phyloP scores from a whole-genome alignment of 2,329 filamentous ascomycete genomes.

The Clonostachys chloroleuca region DNA sequence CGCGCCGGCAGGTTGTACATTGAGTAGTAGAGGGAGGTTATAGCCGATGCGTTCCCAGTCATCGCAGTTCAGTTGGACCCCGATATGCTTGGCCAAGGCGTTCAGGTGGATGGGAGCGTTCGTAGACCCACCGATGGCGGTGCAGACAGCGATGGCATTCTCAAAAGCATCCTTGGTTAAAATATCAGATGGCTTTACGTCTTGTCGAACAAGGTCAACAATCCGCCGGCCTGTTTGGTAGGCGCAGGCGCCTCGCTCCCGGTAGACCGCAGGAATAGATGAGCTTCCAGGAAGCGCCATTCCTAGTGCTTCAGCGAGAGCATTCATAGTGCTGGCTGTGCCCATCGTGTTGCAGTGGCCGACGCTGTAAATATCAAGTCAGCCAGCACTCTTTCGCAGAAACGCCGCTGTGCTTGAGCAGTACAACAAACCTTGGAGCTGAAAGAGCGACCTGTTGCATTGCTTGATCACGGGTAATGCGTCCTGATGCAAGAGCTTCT shows the following conservation, averaged over 20 bases:
- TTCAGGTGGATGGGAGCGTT: constrained; percentile 53
- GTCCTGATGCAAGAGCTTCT: constrained; percentile 37
- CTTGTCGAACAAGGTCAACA: constrained; percentile 41
- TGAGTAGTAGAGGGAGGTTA: constrained; percentile 44
- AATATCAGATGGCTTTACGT: constrained; percentile 47
- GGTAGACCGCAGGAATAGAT: constrained; percentile 45
- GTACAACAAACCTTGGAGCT: too few relatives aligned
- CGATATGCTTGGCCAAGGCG: constrained; percentile 49
- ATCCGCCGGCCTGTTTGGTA: constrained; percentile 43
- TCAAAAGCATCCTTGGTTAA: constrained; percentile 51
- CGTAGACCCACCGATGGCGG: constrained; percentile 50
- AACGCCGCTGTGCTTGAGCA: too few relatives aligned
- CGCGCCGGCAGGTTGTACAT: constrained; percentile 50
- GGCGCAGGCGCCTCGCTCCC: constrained; percentile 38
- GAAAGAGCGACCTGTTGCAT: too few relatives aligned
- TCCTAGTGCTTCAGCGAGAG: constrained; percentile 44
- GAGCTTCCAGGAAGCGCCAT: constrained; percentile 47
- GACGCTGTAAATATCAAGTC: constrained; percentile 5
- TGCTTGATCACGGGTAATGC: too few relatives aligned
- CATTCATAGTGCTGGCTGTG: constrained; percentile 48
- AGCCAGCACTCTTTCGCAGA: too few relatives aligned
- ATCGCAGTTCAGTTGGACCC: constrained; percentile 41
- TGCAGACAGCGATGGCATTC: constrained; percentile 49
- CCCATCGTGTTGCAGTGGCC: constrained; percentile 51
- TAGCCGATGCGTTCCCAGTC: constrained; percentile 50